phyloP scores from a whole-genome alignment of 306 rosid genomes.

The Canavalia gladiata region DNA sequence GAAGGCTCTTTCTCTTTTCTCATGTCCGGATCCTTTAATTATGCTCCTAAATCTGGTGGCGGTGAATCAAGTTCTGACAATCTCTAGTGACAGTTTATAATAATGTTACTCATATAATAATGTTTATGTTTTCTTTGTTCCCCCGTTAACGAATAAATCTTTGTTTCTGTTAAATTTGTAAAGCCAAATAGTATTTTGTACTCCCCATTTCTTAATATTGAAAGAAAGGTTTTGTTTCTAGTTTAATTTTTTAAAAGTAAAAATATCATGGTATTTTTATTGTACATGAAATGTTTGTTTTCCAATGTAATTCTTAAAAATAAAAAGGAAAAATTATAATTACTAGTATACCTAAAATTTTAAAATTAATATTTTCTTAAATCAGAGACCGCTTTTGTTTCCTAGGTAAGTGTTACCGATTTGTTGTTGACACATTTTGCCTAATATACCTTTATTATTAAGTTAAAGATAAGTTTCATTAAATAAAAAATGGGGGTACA shows the following conservation, averaged over 20 bases:
- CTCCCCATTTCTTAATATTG: constrained; percentile 53
- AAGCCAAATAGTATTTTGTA: constrained; percentile 47
- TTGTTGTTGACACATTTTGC: neutral
- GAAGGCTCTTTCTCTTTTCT: constrained; percentile 83
- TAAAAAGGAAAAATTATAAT: neutral
- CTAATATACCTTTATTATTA: neutral
- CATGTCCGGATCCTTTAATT: constrained; percentile 72
- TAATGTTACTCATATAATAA: constrained; percentile 42
- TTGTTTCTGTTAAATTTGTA: constrained; percentile 50
- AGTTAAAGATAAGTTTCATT: too few relatives aligned
- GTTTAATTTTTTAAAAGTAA: neutral
- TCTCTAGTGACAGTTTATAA: constrained; percentile 46
- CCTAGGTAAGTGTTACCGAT: too few relatives aligned
- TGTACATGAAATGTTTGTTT: neutral
- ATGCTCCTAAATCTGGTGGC: constrained; percentile 66
- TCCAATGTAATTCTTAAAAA: neutral
- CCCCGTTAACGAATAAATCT: constrained; percentile 44
- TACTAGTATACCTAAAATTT: neutral
- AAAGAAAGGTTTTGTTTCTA: constrained; percentile 2
- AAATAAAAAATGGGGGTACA: too few relatives aligned
- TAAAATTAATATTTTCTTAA: neutral
- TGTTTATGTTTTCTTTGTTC: constrained; percentile 38
- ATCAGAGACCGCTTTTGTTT: neutral
- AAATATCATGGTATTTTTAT: neutral
- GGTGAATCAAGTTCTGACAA: constrained; percentile 63